Base-by-base conservation (phyloP, 2,329 filamentous ascomycete species). In the Drechslerella stenobrocha region DNA sequence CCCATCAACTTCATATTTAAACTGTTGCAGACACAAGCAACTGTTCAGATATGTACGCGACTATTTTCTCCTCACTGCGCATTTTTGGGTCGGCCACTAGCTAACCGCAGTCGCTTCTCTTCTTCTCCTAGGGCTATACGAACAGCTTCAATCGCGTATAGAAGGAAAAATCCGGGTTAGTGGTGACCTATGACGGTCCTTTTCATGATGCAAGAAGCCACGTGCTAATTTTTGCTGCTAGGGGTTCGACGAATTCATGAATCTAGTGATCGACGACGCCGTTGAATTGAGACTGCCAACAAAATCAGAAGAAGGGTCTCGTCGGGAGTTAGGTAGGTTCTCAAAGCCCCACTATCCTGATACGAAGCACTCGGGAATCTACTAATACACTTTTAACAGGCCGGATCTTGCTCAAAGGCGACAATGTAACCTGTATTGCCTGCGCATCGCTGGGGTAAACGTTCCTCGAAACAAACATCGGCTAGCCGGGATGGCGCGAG, bases 211-310 rank as follows among this genome's bases (percentile, higher is more conserved):
- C 18, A 3, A 35, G 22, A 15, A 28, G 22, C 18, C 7, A 20
- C 15, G 7, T 9, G 30, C 52, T 48, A 59, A 58, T 20, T 1
- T 7, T 30, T 50, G 7, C 15, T 0, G 7, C 11, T 70, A 96
- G 90, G 91, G 93, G 11, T 98, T 98, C 73, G 93, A 98, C 76
- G 93, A 98, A 78, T 98, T 97, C 80, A 96, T 98, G 91, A 98
- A 98, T 79, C 81, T 98, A 50, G 93, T 97, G 35, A 83, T 96
- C 72, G 93, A 98, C 75, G 90, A 98, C 73, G 93, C 93, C 26
- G 85, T 96, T 60, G 92, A 97, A 78, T 90, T 98, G 44, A 88
- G 87, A 77, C 83, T 90, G 75, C 81, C 89, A 57, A 90, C 88
- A 70, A 95, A 95, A 81, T 85, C 84, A 13, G 87, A 88, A 40